These are phyloP conservation scores for Agrocybe chaxingu DNA, from an alignment of 768 basidiomycete genomes.

Conservation along the genomic window DNA sequence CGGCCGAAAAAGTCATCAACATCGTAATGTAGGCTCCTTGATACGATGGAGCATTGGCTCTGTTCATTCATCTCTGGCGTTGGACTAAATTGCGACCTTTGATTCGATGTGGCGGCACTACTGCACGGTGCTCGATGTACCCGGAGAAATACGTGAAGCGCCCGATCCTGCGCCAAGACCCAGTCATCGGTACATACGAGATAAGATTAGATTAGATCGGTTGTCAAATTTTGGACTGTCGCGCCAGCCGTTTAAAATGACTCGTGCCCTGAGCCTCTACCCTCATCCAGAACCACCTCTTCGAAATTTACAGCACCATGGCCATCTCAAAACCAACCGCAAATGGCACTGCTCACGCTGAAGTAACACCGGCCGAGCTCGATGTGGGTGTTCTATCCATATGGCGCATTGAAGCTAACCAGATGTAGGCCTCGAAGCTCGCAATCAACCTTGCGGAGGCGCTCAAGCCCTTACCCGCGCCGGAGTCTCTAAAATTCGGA, in stretches of 20 bases:
- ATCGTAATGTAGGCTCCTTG: too few species aligned
- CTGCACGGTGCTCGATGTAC: too few species aligned
- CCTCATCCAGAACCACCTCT: not conserved
- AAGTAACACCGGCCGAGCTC: conserved; percentile 1
- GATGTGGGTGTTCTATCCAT: not conserved
- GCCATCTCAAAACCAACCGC: conserved; percentile 12
- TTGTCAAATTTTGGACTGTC: conserved; percentile 1
- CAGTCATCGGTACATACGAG: conserved; percentile 1
- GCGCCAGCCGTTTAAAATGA: conserved; percentile 9
- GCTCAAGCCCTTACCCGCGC: conserved; percentile 48
- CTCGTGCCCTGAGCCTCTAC: conserved; percentile 6
- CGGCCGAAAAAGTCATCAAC: too few species aligned
- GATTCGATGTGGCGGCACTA: too few species aligned
- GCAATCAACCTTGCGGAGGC: conserved; percentile 40
- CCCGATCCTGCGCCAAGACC: not conserved
- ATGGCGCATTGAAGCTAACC: not conserved
- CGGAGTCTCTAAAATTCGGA: conserved; percentile 54
- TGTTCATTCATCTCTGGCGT: too few species aligned
- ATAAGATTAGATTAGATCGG: conserved; percentile 7
- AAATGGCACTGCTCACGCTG: not conserved
- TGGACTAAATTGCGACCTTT: too few species aligned
- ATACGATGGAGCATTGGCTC: too few species aligned
- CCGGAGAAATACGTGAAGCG: not conserved
- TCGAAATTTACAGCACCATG: conserved; percentile 9
- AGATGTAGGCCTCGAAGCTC: conserved; percentile 51